Evolutionary conservation across 371 early-diverging fungal species (phyloP).

Genomic region (Lichtheimia hyalospora): DNA sequence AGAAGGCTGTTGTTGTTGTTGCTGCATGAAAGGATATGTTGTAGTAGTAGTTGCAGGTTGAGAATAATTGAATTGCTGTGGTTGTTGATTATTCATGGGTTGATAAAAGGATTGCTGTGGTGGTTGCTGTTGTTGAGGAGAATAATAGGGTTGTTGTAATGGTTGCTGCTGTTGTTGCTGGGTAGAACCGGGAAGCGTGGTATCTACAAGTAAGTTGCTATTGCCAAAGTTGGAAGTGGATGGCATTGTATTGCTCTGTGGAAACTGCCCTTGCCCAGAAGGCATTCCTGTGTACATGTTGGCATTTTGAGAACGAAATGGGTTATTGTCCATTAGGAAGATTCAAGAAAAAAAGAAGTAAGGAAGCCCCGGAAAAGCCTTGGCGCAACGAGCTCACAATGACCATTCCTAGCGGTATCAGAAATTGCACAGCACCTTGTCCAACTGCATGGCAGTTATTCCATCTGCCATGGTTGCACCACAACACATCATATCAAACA

Average conservation of each 20-base stretch:
- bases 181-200: background rate
- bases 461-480: too few species aligned
- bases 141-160: constrained; percentile 5
- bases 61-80: too few species aligned
- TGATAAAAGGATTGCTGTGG: constrained; percentile 8
- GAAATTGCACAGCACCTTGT: too few species aligned
- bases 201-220: background rate
- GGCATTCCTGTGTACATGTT: constrained; percentile 3
- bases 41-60: background rate
- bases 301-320: constrained; percentile 27
- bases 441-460: too few species aligned
- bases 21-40: constrained; percentile 5
- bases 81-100: background rate
- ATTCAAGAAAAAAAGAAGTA: too few species aligned
- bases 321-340: constrained; percentile 34
- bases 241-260: constrained; percentile 6
- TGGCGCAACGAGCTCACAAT: too few species aligned
- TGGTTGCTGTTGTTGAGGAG: constrained; percentile 12
- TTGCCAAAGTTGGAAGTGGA: background rate
- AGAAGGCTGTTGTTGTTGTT: constrained; percentile 20
- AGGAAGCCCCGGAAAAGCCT: too few species aligned
- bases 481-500: too few species aligned
- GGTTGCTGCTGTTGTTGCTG: constrained; percentile 13
- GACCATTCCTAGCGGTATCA: too few species aligned
- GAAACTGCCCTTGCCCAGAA: constrained; percentile 15